A percentile compares a stretch with the other conserved stretches of the same genome.
Conservation (phyloP, 371 early-diverging fungal species). For the Mortierella sp. region DNA sequence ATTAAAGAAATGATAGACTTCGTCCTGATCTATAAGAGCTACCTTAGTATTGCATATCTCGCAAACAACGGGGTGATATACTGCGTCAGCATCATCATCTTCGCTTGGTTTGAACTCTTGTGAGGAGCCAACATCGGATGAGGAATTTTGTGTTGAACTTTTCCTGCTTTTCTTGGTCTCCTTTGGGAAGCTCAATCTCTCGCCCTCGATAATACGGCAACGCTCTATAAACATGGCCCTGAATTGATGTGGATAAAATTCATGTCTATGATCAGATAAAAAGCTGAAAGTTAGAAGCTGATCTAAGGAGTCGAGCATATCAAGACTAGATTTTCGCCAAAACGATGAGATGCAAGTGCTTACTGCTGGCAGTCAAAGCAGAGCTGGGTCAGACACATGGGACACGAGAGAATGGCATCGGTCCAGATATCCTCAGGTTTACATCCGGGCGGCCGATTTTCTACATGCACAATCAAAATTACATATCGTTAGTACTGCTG, state of each 20-base stretch:
- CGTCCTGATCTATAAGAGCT: constrained; percentile 74
- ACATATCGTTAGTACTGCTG: too few species aligned
- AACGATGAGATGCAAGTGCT: neutral
- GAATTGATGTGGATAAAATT: constrained; percentile 69
- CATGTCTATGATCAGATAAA: constrained; percentile 59
- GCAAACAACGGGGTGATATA: constrained; percentile 70
- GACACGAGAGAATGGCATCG: constrained; percentile 75
- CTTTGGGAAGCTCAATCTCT: constrained; percentile 46
- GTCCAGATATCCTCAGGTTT: constrained; percentile 58
- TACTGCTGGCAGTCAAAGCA: constrained; percentile 79
- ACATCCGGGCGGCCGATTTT: constrained; percentile 38
- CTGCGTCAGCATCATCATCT: constrained; percentile 50
- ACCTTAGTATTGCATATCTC: constrained; percentile 72
- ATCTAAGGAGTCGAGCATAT: too few species aligned
- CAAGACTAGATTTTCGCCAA: too few species aligned
- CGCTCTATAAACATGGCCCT: constrained; percentile 80
- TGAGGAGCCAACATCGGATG: neutral
- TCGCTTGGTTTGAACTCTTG: constrained; percentile 30
- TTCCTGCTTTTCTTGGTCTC: constrained; percentile 17
- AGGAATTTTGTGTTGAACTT: neutral
- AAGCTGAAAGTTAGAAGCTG: too few species aligned
- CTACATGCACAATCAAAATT: too few species aligned
- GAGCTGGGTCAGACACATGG: constrained; percentile 72
- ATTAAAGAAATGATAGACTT: constrained; percentile 80
- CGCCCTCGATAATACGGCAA: constrained; percentile 60